Conservation (phyloP, 164 flowering plant genomes). For the Kingdonia uniflora region DNA sequence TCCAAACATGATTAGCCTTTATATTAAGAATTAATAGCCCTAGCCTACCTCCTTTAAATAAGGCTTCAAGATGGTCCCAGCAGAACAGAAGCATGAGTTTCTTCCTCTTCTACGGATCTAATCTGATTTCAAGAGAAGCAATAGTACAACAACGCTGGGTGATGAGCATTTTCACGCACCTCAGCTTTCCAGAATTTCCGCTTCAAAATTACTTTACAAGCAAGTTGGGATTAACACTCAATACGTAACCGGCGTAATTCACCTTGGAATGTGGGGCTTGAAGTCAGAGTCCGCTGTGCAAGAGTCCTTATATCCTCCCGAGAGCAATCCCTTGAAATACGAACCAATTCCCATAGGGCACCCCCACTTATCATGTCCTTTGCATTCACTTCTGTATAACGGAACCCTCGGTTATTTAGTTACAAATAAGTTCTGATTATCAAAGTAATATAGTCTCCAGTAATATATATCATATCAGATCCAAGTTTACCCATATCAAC, state of each 20-base stretch:
- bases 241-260: conserved; percentile 62
- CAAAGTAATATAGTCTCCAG: no score
- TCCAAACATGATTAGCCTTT: not conserved
- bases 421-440: no score
- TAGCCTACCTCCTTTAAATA: not conserved
- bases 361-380: conserved; percentile 84
- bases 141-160: not conserved
- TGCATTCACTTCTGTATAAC: conserved; percentile 66
- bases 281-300: conserved; percentile 51
- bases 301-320: conserved; percentile 80
- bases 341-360: conserved; percentile 93
- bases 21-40: not conserved
- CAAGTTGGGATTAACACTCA: conserved; percentile 22
- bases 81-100: not conserved
- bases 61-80: not conserved
- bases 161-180: conserved; percentile 1
- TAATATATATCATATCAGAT: no score
- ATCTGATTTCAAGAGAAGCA: not conserved
- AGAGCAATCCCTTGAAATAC: conserved; percentile 81
- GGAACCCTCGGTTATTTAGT: no score
- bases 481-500: no score
- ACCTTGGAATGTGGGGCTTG: conserved; percentile 66
- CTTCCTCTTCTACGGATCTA: no score
- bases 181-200: not conserved
- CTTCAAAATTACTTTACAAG: conserved; percentile 5